Percentiles rank a stretch among this genome's conserved stretches.
These are phyloP conservation scores for Populus hybrid DNA, from an alignment of 441 rosid genomes.

Conservation along the genomic window DNA sequence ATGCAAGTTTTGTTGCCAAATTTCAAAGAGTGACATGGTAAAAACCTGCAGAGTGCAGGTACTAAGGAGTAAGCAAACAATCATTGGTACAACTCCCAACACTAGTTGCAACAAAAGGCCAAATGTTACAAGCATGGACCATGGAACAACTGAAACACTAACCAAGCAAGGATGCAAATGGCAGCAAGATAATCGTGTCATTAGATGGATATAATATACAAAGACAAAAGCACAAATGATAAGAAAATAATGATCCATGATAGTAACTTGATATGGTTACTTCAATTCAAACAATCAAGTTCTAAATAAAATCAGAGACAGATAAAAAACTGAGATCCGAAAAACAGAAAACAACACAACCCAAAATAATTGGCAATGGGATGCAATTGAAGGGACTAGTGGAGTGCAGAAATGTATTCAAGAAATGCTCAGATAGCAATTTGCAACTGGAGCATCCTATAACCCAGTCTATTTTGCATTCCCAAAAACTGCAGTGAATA, in stretches of 20 bases:
- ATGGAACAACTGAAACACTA: background rate
- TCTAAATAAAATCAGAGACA: background rate
- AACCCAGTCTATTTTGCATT: background rate
- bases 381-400: background rate
- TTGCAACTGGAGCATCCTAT: background rate
- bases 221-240: background rate
- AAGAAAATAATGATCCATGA: background rate
- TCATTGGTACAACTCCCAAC: background rate
- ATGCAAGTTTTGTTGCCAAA: background rate
- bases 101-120: background rate
- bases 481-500: background rate
- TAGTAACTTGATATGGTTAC: background rate
- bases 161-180: too few relatives aligned
- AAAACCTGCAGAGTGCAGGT: background rate
- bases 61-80: background rate
- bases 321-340: background rate
- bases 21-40: background rate
- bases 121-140: background rate
- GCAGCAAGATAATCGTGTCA: background rate
- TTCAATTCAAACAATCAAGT: slow-evolving; percentile 1
- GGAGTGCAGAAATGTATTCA: background rate
- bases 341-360: background rate
- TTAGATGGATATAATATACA: background rate
- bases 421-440: background rate
- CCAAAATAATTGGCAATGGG: background rate